Base-by-base conservation (phyloP, 257 asterid genomes). In the Solanum pimpinellifolium region DNA sequence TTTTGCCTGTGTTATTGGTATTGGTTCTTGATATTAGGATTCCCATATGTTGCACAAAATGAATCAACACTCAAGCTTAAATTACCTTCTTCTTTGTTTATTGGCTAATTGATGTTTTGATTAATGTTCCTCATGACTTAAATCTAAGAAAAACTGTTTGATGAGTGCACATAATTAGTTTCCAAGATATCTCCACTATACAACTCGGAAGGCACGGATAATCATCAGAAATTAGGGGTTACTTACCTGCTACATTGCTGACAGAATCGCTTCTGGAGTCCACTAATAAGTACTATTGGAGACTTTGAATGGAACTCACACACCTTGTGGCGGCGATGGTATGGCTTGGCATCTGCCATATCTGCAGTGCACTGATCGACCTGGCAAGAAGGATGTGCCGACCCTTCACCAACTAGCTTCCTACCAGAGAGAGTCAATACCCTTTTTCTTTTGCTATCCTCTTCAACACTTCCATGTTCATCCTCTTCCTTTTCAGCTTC, bases 241-340 rank as follows among this genome's bases (percentile, higher is more conserved):
- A 88, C 47, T 49, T 90, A 96, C 99, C 99, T 95, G 97, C 98
- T 96, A 91, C 99, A 96, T 95, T 96, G 99, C 94, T 96, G 99
- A 89, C 98, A 96, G 96, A 96, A 96, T 23, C 99, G 95, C 85
- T 96, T 94, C 73, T 90, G 93, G 62, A 69, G 31, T 87, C 93
- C 98, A 3, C 92, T 83, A 82, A 93, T 90, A 85, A 92, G 88
- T 75, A 95, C 98, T 16, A 89, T 92, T 1, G 94, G 90, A 60
- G 98, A 96, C 93, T 96, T 96, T 83, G 98, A 92, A 88, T 96
- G 99, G 81, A 89, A 89, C 82, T 91, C 96, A 68, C 99, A 96
- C 66, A 94, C 99, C 90, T 92, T 96, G 88, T 96, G 99, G 80
- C 98, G 95, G 27, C 98, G 98, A 86, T 96, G 94, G 89, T 96